These are phyloP conservation scores for Anisodus acutangulus DNA, from an alignment of 257 asterid genomes.

Conservation along the genomic window DNA sequence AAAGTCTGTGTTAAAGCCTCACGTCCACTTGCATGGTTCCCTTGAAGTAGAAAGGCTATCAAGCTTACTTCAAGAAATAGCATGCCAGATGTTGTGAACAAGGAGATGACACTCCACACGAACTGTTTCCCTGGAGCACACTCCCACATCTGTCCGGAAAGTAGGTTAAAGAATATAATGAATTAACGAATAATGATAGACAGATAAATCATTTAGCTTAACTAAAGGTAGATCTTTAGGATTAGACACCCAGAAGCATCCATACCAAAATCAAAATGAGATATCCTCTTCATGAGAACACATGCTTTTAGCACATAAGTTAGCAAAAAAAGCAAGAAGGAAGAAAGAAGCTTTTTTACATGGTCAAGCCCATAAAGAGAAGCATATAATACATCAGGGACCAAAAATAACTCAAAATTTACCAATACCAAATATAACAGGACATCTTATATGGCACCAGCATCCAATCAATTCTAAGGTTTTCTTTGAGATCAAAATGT, in stretches of 20 bases:
- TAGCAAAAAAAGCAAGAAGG: background rate
- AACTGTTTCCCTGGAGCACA: slow-evolving; percentile 46
- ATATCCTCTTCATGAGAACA: slow-evolving; percentile 1
- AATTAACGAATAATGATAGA: background rate
- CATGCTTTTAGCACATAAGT: background rate
- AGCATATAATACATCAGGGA: background rate
- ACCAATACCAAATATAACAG: background rate
- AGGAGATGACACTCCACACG: slow-evolving; percentile 46
- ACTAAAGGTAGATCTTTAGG: background rate
- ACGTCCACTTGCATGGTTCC: slow-evolving; percentile 52
- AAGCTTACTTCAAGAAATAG: slow-evolving; percentile 58
- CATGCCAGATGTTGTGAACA: slow-evolving; percentile 52
- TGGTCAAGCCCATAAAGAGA: background rate
- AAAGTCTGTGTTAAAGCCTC: slow-evolving; percentile 53
- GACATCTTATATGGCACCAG: background rate
- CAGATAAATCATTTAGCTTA: background rate
- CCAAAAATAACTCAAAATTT: background rate
- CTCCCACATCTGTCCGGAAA: slow-evolving; percentile 46
- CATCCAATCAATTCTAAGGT: background rate
- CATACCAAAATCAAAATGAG: background rate
- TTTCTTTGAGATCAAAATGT: background rate
- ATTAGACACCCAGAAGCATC: background rate
- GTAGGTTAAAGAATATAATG: slow-evolving; percentile 8
- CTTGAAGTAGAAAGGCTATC: slow-evolving; percentile 53
- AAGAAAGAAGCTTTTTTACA: background rate